Evolutionary conservation across 305 asterid genomes (phyloP), one percentile per base, ranked within the genome.

Genomic region (Ajuga reptans): DNA sequence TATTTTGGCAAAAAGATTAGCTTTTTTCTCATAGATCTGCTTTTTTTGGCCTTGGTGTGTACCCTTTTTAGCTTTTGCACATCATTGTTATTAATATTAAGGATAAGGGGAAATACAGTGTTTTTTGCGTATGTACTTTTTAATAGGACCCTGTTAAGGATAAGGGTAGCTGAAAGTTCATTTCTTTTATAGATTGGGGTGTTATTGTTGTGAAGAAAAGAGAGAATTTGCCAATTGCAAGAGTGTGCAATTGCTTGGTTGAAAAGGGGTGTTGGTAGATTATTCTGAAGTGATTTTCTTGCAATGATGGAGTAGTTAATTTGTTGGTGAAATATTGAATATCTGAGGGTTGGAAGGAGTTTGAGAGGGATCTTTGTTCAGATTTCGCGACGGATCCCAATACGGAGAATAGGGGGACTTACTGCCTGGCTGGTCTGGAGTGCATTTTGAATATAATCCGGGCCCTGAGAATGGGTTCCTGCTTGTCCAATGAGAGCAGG

Each of bases 381-480:
- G 52, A 45, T 43, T 78, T 71, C 72, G 83, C 21, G 80, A 85
- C 87, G 90, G 90, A 83, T 74, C 66, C 80, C 33, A 76, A 24
- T 33, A 77, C 72, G 63, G 92, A 71, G 52, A 79, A 71, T 74
- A 73, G 87, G 72, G 81, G 84, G 71, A 59, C 75, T 65, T 79
- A 80, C 76, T 84, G 86, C 17, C 33, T 79, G 24, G 87, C 74
- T 77, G 89, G 82, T 80, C 92, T 89, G 89, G 95, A 87, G 87
- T 89, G 95, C 87, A 60, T 89, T 55, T 72, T 86, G 64, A 80
- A 82, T 79, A 45, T 87, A 68, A 76, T 87, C 78, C 81, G 96
- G 95, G 91, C 87, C 89, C 88, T 85, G 24, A 68, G 87, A 71
- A 81, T 89, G 95, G 95, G 95, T 75, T 85, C 95, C 92, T 87